Evolutionary conservation across 345 rosid species (phyloP).

Genomic region (Corymbia maculata): DNA sequence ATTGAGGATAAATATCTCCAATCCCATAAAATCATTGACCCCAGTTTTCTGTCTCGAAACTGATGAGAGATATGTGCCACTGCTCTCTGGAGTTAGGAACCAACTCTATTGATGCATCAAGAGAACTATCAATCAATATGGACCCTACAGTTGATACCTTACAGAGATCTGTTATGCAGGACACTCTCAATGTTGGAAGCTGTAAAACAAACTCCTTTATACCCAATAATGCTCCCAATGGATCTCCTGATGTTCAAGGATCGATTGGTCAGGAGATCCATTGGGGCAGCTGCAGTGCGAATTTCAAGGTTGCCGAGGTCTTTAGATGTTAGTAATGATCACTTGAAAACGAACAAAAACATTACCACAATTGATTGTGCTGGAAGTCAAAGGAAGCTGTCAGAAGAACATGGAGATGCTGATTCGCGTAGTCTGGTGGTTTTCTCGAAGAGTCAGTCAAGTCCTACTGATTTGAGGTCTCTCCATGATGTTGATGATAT

Average conservation of each 20-base stretch:
- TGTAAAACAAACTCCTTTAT: not conserved
- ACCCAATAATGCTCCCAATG: not conserved
- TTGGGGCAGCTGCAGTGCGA: not conserved
- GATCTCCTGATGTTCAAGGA: not conserved
- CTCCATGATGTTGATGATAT: constrained; percentile 39
- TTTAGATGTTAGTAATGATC: not conserved
- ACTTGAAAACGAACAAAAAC: not conserved
- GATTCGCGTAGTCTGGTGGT: constrained; percentile 25
- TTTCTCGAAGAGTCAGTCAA: constrained; percentile 32
- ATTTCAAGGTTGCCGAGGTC: not conserved
- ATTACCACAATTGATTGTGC: not conserved
- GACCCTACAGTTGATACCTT: constrained; percentile 23
- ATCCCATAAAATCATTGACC: constrained; percentile 68
- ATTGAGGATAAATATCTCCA: constrained; percentile 72
- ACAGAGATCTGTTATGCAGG: constrained; percentile 33
- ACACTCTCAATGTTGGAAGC: constrained; percentile 7
- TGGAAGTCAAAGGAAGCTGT: constrained; percentile 4
- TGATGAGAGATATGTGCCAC: constrained; percentile 72
- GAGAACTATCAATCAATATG: constrained; percentile 30
- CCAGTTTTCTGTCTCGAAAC: constrained; percentile 45
- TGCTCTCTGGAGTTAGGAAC: constrained; percentile 64
- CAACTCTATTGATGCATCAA: constrained; percentile 38
- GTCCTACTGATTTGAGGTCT: constrained; percentile 39
- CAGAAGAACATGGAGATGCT: constrained; percentile 4
- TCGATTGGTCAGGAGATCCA: not conserved